A percentile compares a stretch with the other conserved stretches of the same genome.
Evolutionary conservation across 2,329 filamentous ascomycete genomes (phyloP).

Genomic region (Botryotinia globosa): DNA sequence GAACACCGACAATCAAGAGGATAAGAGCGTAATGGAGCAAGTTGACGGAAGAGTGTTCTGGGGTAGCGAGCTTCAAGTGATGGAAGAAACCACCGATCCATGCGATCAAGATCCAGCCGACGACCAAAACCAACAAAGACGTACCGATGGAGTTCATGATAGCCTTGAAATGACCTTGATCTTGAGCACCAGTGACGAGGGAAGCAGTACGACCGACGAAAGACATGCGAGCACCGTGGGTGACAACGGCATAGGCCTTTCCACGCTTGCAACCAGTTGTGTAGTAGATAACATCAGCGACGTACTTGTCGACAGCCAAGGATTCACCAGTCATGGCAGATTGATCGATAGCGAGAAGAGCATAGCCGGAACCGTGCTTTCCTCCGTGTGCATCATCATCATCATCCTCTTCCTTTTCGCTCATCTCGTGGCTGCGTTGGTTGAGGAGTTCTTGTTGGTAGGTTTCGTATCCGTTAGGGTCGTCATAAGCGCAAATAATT

Average conservation of each 20-base stretch:
- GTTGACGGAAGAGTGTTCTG: slow-evolving; percentile 57
- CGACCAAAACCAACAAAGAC: slow-evolving; percentile 69
- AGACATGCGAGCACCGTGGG: slow-evolving; percentile 65
- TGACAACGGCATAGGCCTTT: slow-evolving; percentile 68
- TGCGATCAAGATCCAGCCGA: slow-evolving; percentile 71
- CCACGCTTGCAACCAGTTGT: slow-evolving; percentile 80
- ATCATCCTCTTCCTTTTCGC: slow-evolving; percentile 54
- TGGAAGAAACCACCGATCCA: slow-evolving; percentile 81
- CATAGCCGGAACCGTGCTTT: slow-evolving; percentile 57
- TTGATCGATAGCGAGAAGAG: slow-evolving; percentile 71
- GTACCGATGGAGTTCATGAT: slow-evolving; percentile 82
- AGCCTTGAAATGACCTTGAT: slow-evolving; percentile 76
- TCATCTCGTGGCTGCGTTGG: slow-evolving; percentile 58
- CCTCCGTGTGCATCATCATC: slow-evolving; percentile 52
- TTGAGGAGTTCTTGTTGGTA: slow-evolving; percentile 64
- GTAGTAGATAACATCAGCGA: slow-evolving; percentile 74
- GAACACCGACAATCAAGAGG: slow-evolving; percentile 74
- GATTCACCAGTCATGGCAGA: slow-evolving; percentile 80
- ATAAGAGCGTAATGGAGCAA: slow-evolving; percentile 67
- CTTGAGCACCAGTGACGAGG: slow-evolving; percentile 71
- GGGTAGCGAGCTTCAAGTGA: slow-evolving; percentile 60
- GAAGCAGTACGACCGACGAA: slow-evolving; percentile 75
- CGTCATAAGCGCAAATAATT: slow-evolving; percentile 70
- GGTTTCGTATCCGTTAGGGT: slow-evolving; percentile 63
- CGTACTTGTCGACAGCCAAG: slow-evolving; percentile 74